Percentiles rank a stretch among this genome's conserved stretches.
Evolutionary conservation across 1,284 basidiomycete genomes (phyloP).

Genomic region (Ustilago bromivora): DNA sequence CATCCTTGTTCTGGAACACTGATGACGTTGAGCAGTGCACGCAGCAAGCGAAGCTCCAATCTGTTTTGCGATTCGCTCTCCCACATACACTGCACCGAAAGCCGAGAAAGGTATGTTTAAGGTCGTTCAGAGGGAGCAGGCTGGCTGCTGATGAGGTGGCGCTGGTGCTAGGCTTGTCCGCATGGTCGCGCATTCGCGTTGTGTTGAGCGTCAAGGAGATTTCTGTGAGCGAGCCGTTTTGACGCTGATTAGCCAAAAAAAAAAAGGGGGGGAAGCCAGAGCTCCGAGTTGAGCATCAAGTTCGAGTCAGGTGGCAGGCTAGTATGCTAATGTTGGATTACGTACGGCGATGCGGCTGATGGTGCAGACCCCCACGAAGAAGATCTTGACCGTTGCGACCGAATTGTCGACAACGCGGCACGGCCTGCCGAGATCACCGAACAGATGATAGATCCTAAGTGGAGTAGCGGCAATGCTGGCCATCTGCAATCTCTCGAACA

Average conservation of each 20-base stretch:
- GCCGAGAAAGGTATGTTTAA: slow-evolving; percentile 19
- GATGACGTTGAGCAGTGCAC: slow-evolving; percentile 20
- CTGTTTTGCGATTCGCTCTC: slow-evolving; percentile 23
- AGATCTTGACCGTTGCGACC: slow-evolving; percentile 11
- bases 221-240: not conserved
- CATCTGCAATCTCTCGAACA: not conserved
- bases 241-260: not conserved
- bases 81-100: slow-evolving; percentile 31
- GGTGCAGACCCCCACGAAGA: slow-evolving; percentile 13
- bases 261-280: not conserved
- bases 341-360: slow-evolving; percentile 25
- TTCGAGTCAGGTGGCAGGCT: not conserved
- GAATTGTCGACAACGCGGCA: slow-evolving; percentile 19
- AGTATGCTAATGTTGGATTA: not conserved
- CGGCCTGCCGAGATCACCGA: slow-evolving; percentile 4
- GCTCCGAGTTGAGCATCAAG: not conserved
- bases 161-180: not conserved
- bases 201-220: not conserved
- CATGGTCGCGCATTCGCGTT: not conserved
- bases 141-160: not conserved
- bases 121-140: not conserved
- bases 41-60: slow-evolving; percentile 7
- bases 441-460: slow-evolving; percentile 10
- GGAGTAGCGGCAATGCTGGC: not conserved
- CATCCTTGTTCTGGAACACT: not conserved